Base-by-base conservation (phyloP, 2,329 filamentous ascomycete genomes). In the Atkinsonella hypoxylon region DNA sequence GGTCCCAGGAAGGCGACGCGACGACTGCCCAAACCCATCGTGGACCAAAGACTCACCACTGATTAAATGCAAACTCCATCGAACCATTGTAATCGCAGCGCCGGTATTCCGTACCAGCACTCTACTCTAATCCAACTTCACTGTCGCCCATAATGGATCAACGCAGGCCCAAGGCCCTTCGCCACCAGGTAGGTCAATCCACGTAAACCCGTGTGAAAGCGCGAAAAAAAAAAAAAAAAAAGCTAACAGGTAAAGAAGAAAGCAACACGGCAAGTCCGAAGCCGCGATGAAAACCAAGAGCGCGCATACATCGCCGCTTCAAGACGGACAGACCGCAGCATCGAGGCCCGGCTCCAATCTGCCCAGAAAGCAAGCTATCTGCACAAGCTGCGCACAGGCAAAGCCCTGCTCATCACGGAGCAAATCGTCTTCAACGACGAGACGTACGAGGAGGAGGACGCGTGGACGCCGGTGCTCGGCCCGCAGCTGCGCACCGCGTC, bases 361-460 rank as follows among this genome's bases (percentile, higher is more conserved):
- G 90, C 91, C 13, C 78, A 82, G 48, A 81, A 87, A 67, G 90
- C 90, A 7, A 95, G 90, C n/a, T 83, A 89, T 60, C 88, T 95
- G 39, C 91, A 95, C 74, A 89, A 89, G 70, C 79, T 83, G 64
- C 82, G 89, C 18, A 95, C 90, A 0, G 91, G 90, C 38, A 86
- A 89, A 58, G 81, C 78, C 2, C 76, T 96, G 53, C 82, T 83
- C 58, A 86, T 96, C 51, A 89, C 84, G 20, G 85, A 90, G 66
- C 79, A 93, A 61, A 89, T 93, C 20, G 89, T 95, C 13, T 74
- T 86, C 58, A 89, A 88, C 55, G 90, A 95, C 64, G 89, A 94
- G 64, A 95, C 95, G 87, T 96, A 96, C 63, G 89, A 95, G 61
- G 90, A 95, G 66, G 87, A 95, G 62, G 89, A 95, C 49, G 86